phyloP scores from a whole-genome alignment of 345 rosid species.

The Rhodamnia argentea region DNA sequence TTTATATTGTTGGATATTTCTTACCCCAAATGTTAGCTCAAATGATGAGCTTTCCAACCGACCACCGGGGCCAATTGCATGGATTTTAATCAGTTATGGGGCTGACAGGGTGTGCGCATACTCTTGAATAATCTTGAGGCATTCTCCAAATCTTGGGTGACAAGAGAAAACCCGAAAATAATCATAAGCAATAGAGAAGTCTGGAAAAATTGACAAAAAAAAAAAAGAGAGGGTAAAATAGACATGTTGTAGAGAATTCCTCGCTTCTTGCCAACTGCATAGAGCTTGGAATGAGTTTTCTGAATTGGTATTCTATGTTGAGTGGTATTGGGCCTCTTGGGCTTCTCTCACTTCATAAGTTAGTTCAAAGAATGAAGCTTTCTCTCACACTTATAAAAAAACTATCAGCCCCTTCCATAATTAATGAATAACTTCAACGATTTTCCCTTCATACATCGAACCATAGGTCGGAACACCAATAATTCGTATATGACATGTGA shows the following conservation, averaged over 20 bases:
- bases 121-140: neutral
- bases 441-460: neutral
- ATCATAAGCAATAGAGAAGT: too few relatives aligned
- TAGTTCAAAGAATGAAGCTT: too few relatives aligned
- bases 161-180: neutral
- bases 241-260: too few relatives aligned
- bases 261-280: too few relatives aligned
- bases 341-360: neutral
- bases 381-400: neutral
- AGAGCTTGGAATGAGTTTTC: neutral
- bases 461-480: neutral
- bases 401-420: too few relatives aligned
- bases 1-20: too few relatives aligned
- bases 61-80: too few relatives aligned
- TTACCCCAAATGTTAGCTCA: neutral
- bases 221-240: too few relatives aligned
- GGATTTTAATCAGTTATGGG: too few relatives aligned
- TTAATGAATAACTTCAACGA: accelerated
- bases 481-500: accelerated
- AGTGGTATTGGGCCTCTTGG: neutral
- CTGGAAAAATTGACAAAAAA: too few relatives aligned
- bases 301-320: neutral
- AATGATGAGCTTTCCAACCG: too few relatives aligned
- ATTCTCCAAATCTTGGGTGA: neutral
- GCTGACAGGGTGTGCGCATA: too few relatives aligned